Evolutionary conservation across 1,284 basidiomycete genomes (phyloP).

Genomic region (Apiotrichum veenhuisii): DNA sequence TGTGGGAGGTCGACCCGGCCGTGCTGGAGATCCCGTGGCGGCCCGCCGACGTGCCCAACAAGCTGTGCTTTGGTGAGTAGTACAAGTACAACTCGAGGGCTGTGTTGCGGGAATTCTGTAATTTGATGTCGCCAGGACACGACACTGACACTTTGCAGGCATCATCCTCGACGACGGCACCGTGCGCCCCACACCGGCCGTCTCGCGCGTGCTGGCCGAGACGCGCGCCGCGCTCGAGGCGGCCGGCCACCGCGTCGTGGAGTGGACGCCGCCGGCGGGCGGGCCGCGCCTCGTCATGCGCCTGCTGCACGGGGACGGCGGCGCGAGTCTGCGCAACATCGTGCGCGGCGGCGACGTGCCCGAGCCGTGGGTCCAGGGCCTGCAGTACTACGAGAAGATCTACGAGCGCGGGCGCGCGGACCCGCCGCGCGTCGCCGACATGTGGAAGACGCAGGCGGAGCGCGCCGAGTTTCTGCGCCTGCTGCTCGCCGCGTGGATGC

Average conservation of each 20-base stretch:
- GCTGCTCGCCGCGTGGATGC: slow-evolving; percentile 1
- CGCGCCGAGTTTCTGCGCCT: not conserved
- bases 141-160: slow-evolving; percentile 46
- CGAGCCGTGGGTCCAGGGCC: slow-evolving; percentile 20
- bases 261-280: slow-evolving; percentile 35
- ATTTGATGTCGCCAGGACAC: no score
- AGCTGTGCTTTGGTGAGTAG: slow-evolving; percentile 57
- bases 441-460: slow-evolving; percentile 8
- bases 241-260: slow-evolving; percentile 62
- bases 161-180: slow-evolving; percentile 57
- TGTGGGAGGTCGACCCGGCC: slow-evolving; percentile 67
- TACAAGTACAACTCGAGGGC: not conserved
- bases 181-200: slow-evolving; percentile 64
- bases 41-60: slow-evolving; percentile 59
- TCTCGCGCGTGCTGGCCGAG: slow-evolving; percentile 61
- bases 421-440: not conserved
- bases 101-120: no score
- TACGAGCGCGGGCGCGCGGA: slow-evolving; percentile 5
- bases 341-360: slow-evolving; percentile 7
- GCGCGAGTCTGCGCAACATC: slow-evolving; percentile 3
- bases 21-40: slow-evolving; percentile 63
- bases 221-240: slow-evolving; percentile 59
- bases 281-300: slow-evolving; percentile 6
- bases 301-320: slow-evolving; percentile 14
- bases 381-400: slow-evolving; percentile 2